A percentile compares a stretch with the other conserved stretches of the same genome.
phyloP scores from a whole-genome alignment of 108 stramenopile species.

The Skeletonema menzelii region DNA sequence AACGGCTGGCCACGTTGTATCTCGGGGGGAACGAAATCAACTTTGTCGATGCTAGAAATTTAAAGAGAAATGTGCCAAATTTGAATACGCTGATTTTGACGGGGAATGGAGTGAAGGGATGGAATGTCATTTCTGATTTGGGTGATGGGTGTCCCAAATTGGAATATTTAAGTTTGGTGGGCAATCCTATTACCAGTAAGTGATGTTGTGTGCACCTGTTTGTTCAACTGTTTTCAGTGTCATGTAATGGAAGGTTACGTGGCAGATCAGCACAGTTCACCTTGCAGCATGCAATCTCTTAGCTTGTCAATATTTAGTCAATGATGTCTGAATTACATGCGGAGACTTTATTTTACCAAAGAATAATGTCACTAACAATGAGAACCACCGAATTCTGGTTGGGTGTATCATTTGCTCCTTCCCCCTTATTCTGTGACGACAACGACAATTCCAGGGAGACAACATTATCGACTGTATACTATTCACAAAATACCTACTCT shows the following conservation, averaged over 20 bases:
- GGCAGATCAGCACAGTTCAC: neutral
- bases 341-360: neutral
- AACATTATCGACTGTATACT: slow-evolving; percentile 76
- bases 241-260: neutral
- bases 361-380: slow-evolving; percentile 33
- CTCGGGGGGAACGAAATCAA: slow-evolving; percentile 69
- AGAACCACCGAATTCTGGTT: slow-evolving; percentile 26
- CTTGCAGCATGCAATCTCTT: neutral
- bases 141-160: slow-evolving; percentile 72
- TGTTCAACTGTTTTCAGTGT: neutral
- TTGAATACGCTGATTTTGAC: slow-evolving; percentile 58
- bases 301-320: slow-evolving; percentile 7
- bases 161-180: slow-evolving; percentile 64
- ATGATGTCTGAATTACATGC: slow-evolving; percentile 12
- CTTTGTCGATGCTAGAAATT: slow-evolving; percentile 58
- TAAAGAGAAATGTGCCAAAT: slow-evolving; percentile 62
- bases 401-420: slow-evolving; percentile 2
- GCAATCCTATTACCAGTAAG: slow-evolving; percentile 86
- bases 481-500: slow-evolving; percentile 74
- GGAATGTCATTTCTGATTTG: slow-evolving; percentile 66
- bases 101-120: slow-evolving; percentile 64
- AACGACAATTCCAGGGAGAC: slow-evolving; percentile 54
- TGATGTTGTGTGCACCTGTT: slow-evolving; percentile 20
- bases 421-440: neutral
- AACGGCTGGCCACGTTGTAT: slow-evolving; percentile 50